phyloP scores from a whole-genome alignment of 1,284 basidiomycete genomes.

The Trametes pubescens region DNA sequence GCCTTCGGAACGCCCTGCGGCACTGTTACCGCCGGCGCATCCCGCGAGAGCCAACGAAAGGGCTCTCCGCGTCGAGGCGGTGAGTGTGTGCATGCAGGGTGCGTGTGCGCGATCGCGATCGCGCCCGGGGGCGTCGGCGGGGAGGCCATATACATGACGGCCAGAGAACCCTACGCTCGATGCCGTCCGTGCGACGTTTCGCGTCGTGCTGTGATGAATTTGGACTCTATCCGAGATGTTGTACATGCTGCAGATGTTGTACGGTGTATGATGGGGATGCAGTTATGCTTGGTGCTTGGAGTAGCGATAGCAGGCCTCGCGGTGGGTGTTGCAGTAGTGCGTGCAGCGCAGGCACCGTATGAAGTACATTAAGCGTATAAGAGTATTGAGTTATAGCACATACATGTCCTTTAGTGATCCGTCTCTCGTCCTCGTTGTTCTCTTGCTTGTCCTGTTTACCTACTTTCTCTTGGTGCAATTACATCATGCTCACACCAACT shows the following conservation, averaged over 20 bases:
- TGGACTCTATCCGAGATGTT: slow-evolving; percentile 25
- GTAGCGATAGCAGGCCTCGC: too few relatives aligned
- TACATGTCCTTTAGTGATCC: slow-evolving; percentile 20
- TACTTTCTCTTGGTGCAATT: neutral
- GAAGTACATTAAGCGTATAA: slow-evolving; percentile 27
- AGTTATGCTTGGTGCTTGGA: slow-evolving; percentile 4
- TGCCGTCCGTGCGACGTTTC: slow-evolving; percentile 1
- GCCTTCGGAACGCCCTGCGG: slow-evolving; percentile 65
- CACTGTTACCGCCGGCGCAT: neutral
- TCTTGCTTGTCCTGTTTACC: neutral
- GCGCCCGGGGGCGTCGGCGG: slow-evolving; percentile 5
- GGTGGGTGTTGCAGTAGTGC: neutral
- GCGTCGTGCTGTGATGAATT: slow-evolving; percentile 14
- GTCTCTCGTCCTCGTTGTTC: neutral
- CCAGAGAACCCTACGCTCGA: neutral
- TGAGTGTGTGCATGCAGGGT: slow-evolving; percentile 4
- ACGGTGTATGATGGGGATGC: slow-evolving; percentile 14
- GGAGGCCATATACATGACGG: slow-evolving; percentile 28
- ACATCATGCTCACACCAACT: neutral
- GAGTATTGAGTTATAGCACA: slow-evolving; percentile 22
- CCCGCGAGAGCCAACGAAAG: slow-evolving; percentile 1
- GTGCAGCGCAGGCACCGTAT: neutral
- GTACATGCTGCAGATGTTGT: slow-evolving; percentile 32
- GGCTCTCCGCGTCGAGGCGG: slow-evolving; percentile 22
- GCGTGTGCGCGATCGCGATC: slow-evolving; percentile 3